Evolutionary conservation across 164 flowering plant genomes (phyloP).

Genomic region (Nymphaea thermarum): DNA sequence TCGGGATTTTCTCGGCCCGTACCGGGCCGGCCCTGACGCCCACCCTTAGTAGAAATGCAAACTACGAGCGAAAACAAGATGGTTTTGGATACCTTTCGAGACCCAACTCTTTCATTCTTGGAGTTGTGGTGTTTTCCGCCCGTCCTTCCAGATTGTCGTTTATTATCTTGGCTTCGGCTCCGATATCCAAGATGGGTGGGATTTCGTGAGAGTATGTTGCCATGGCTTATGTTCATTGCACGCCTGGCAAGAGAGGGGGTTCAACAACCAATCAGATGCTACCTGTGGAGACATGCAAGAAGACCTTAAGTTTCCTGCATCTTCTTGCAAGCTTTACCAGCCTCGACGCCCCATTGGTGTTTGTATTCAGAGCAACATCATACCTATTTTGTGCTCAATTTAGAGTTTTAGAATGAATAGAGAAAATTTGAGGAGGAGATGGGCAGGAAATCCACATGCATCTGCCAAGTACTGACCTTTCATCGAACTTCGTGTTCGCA

Average conservation of each 20-base stretch:
- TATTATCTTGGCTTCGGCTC: constrained; percentile 52
- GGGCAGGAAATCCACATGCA: too few relatives aligned
- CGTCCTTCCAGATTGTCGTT: constrained; percentile 15
- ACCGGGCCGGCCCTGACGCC: too few relatives aligned
- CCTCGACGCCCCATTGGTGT: constrained; percentile 49
- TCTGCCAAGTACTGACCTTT: constrained; percentile 34
- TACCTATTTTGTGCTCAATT: constrained; percentile 38
- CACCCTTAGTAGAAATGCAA: too few relatives aligned
- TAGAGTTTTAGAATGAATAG: too few relatives aligned
- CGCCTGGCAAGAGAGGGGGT: too few relatives aligned
- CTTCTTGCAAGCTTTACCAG: constrained; percentile 56
- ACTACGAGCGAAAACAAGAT: too few relatives aligned
- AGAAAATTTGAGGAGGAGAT: too few relatives aligned
- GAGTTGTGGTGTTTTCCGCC: constrained; percentile 23
- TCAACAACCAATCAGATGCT: neutral
- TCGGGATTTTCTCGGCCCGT: too few relatives aligned
- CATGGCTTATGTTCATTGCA: too few relatives aligned
- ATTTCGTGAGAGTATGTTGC: neutral
- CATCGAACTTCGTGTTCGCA: constrained; percentile 86
- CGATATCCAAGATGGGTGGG: constrained; percentile 41
- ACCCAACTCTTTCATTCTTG: constrained; percentile 70
- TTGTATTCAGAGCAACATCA: constrained; percentile 55
- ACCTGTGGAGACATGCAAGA: constrained; percentile 79
- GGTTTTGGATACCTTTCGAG: constrained; percentile 38
- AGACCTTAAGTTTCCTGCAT: constrained; percentile 55